Percentiles rank a stretch among this genome's conserved stretches.
Conservation (phyloP, 495 filamentous ascomycete species). For the Hypoxylon subgilvum region DNA sequence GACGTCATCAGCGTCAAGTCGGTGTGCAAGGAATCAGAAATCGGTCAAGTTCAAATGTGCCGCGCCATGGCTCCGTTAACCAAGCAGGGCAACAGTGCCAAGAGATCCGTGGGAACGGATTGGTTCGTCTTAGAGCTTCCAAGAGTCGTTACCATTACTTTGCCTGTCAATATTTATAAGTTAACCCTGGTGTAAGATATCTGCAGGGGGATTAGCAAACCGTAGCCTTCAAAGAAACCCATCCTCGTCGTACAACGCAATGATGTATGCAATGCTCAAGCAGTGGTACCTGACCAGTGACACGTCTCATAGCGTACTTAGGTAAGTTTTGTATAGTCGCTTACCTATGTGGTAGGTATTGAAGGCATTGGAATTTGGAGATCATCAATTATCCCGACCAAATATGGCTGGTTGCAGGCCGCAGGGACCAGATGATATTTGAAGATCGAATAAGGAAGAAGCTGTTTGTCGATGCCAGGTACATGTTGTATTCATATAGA, state of each 20-base stretch:
- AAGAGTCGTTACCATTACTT: constrained; percentile 5
- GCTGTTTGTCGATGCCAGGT: too few species aligned
- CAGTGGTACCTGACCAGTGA: constrained; percentile 18
- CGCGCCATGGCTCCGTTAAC: constrained; percentile 11
- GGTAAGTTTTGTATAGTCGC: not conserved
- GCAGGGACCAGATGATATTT: constrained; percentile 11
- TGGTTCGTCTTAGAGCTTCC: constrained; percentile 14
- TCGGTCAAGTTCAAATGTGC: constrained; percentile 16
- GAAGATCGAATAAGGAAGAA: too few species aligned
- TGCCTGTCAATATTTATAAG: constrained; percentile 11
- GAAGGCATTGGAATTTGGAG: constrained; percentile 15
- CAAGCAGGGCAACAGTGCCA: constrained; percentile 25
- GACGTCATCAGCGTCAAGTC: constrained; percentile 28
- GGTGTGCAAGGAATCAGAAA: constrained; percentile 30
- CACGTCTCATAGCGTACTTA: constrained; percentile 6
- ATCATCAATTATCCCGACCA: constrained; percentile 17
- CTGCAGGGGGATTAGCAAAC: constrained; percentile 28
- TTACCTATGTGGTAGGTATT: not conserved
- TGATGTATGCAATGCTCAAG: constrained; percentile 4
- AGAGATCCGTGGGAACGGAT: constrained; percentile 28
- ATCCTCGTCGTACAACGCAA: constrained; percentile 12
- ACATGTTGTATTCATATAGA: too few species aligned
- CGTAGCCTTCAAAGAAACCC: constrained; percentile 2
- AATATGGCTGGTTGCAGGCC: constrained; percentile 11
- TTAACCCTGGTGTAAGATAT: constrained; percentile 5